Percentiles rank a stretch among this genome's conserved stretches.
These are phyloP conservation scores for Striga hermonthica DNA, from an alignment of 305 asterid species.

Conservation along the genomic window DNA sequence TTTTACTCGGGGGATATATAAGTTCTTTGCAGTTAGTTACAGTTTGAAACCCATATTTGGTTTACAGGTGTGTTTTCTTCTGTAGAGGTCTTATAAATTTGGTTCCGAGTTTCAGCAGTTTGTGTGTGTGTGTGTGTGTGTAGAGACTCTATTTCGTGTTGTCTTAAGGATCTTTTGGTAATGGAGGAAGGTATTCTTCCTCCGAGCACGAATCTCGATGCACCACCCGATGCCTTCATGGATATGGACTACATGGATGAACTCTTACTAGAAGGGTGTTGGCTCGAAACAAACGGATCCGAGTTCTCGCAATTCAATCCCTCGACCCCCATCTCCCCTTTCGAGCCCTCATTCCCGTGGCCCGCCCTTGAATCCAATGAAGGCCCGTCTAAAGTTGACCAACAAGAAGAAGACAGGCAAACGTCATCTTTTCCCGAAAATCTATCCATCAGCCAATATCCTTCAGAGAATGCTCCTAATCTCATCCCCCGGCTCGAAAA, in stretches of 20 bases:
- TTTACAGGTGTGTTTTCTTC: slow-evolving; percentile 33
- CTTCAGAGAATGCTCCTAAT: slow-evolving; percentile 46
- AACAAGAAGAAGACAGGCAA: not conserved
- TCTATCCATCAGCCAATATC: too few species aligned
- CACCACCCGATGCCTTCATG: slow-evolving; percentile 53
- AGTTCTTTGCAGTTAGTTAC: not conserved
- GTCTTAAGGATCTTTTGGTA: slow-evolving; percentile 7
- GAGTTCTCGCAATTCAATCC: slow-evolving; percentile 52
- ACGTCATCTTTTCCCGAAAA: too few species aligned
- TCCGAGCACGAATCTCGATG: slow-evolving; percentile 35
- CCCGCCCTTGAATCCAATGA: slow-evolving; percentile 43
- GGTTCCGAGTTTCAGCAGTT: slow-evolving; percentile 24
- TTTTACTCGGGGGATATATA: not conserved
- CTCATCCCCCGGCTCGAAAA: slow-evolving; percentile 23
- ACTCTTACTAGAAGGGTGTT: slow-evolving; percentile 64
- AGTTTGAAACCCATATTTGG: slow-evolving; percentile 25
- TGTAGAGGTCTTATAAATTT: slow-evolving; percentile 16
- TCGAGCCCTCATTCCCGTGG: slow-evolving; percentile 56
- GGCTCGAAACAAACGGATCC: slow-evolving; percentile 70
- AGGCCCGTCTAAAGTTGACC: not conserved
- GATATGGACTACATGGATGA: slow-evolving; percentile 89
- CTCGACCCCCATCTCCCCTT: slow-evolving; percentile 48
- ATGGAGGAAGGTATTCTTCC: slow-evolving; percentile 70
- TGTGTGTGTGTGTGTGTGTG: not conserved
- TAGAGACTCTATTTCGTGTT: slow-evolving; percentile 4